Evolutionary conservation across 306 rosid genomes (phyloP), one percentile per base, ranked within the genome.

Genomic region (Coriaria nepalensis): DNA sequence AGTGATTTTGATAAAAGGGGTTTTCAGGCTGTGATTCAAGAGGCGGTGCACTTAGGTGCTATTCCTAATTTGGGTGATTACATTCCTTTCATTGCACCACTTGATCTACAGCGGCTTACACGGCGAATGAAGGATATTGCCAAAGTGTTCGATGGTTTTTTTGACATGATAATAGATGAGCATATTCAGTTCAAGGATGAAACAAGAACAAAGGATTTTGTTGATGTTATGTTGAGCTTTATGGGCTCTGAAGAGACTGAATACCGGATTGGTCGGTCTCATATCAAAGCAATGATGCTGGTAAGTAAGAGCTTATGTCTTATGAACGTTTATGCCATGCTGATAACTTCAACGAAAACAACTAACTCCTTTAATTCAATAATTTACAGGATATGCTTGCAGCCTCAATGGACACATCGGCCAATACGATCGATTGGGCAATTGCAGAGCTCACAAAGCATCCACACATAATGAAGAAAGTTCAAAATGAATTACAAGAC

Each of bases 361-460:
- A 20, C 29, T 20, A 20, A 20, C 29, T 20, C 3, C 29, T 20
- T 20, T 20, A 3, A 20, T 20, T 20, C 29, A 20, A 20, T 20
- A 1, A 20, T 20, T 20, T 2, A 49, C 34, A 81, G 85, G 93
- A 81, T 55, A 61, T 81, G 76, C 35, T 81, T n/a, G 58, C 7
- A 0, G 80, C 62, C 0, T 59, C 67, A 6, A 60, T 70, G 74
- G 93, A 78, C 46, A 82, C 80, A 43, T 56, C 83, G 2, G 72
- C 83, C 4, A 78, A 74, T 4, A 41, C 82, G 33, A 60, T 78
- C 2, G 86, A 67, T 29, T 78, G 83, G 86, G 40, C 57, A 36
- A 8, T 81, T 9, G 47, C 86, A 0, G 83, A 75, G 49, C 74
- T 81, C 9, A 35, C 74, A 2, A 75, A 49, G 62, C 65, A 75